phyloP scores from a whole-genome alignment of 129 eudicot species.

The Escallonia rubra region DNA sequence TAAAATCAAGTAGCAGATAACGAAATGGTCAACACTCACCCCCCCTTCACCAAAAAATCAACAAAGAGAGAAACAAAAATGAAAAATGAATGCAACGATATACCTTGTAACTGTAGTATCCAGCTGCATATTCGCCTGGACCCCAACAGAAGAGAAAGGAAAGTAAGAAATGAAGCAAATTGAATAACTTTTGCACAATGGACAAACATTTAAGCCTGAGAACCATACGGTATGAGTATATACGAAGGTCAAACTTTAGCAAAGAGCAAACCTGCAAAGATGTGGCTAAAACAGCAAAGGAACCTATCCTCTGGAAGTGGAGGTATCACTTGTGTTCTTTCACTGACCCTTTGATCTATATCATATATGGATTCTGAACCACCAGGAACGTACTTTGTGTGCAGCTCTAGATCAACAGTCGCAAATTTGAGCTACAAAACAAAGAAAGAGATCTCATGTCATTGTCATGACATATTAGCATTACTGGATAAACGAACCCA shows the following conservation, averaged over 20 bases:
- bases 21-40: neutral
- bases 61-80: neutral
- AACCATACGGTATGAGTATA: neutral
- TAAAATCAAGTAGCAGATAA: neutral
- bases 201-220: slow-evolving; percentile 5
- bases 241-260: neutral
- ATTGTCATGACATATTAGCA: no score
- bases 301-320: slow-evolving; percentile 89
- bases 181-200: neutral
- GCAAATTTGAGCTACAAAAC: slow-evolving; percentile 67
- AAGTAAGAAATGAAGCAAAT: neutral
- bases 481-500: no score
- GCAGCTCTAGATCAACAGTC: slow-evolving; percentile 79
- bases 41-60: neutral
- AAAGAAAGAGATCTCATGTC: no score
- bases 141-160: slow-evolving; percentile 2
- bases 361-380: slow-evolving; percentile 84
- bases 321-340: slow-evolving; percentile 70
- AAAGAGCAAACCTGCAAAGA: slow-evolving; percentile 64
- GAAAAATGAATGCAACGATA: neutral
- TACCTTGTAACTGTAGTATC: slow-evolving; percentile 98
- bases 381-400: slow-evolving; percentile 67
- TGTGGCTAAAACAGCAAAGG: slow-evolving; percentile 94
- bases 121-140: slow-evolving; percentile 96
- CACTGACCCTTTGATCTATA: slow-evolving; percentile 72